Conservation (phyloP, 345 rosid genomes). For the Eucalyptus sp. region DNA sequence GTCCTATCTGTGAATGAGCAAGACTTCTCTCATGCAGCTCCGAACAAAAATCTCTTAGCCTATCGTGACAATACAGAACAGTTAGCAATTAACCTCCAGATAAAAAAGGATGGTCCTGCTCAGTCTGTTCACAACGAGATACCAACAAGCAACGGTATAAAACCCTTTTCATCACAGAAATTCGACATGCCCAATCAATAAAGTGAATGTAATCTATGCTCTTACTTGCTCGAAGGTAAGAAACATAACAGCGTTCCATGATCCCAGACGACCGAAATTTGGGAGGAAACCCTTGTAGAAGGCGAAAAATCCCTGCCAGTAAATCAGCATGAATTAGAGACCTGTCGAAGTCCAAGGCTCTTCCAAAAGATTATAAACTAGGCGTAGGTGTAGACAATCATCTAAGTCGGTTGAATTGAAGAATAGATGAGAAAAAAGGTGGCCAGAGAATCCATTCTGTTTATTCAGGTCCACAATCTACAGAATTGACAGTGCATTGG, state of each 20-base stretch:
- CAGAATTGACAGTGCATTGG: background rate
- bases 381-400: background rate
- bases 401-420: background rate
- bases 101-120: background rate
- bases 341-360: background rate
- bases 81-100: background rate
- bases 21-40: background rate
- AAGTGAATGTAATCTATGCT: background rate
- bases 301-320: constrained; percentile 62
- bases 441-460: background rate
- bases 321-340: background rate
- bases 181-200: background rate
- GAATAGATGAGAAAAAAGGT: background rate
- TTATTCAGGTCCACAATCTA: background rate
- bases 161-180: background rate
- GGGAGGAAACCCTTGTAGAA: constrained; percentile 94
- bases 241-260: constrained; percentile 94
- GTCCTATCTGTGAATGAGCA: background rate
- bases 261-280: constrained; percentile 81
- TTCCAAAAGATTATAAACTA: background rate
- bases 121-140: background rate
- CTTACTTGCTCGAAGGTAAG: constrained; percentile 90
- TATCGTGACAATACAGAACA: background rate
- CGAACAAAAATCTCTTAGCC: background rate
- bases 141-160: background rate